Evolutionary conservation across 306 rosid genomes (phyloP).

Genomic region (Pyrus bretschneideri): DNA sequence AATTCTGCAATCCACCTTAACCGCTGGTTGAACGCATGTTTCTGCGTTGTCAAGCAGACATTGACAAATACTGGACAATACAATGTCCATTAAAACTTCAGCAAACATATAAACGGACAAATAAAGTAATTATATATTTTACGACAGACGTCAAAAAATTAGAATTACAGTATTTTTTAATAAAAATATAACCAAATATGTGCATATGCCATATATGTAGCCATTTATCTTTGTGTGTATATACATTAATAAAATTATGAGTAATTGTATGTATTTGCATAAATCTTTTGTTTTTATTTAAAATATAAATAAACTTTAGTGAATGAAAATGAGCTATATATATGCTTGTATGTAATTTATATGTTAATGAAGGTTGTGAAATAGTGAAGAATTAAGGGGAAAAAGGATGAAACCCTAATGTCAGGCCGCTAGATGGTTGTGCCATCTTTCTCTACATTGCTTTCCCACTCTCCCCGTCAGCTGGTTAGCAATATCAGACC

Average conservation of each 20-base stretch:
- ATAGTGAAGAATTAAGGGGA: neutral
- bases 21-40: neutral
- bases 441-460: slow-evolving; percentile 83
- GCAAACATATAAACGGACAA: neutral
- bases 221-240: neutral
- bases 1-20: neutral
- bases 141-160: neutral
- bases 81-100: neutral
- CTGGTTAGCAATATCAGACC: slow-evolving; percentile 52
- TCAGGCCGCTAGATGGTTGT: slow-evolving; percentile 68
- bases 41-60: neutral
- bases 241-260: neutral
- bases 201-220: neutral
- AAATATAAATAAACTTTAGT: neutral
- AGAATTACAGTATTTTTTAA: neutral
- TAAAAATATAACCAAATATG: slow-evolving; percentile 19
- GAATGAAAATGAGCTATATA: neutral
- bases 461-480: slow-evolving; percentile 54
- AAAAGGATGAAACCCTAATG: slow-evolving; percentile 40
- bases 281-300: neutral
- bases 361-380: neutral
- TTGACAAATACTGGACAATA: slow-evolving; percentile 14
- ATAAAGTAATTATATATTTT: neutral
- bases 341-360: neutral
- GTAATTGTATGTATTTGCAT: neutral